Base-by-base conservation (phyloP, 2,329 filamentous ascomycete species). In the Colletotrichum shisoi region DNA sequence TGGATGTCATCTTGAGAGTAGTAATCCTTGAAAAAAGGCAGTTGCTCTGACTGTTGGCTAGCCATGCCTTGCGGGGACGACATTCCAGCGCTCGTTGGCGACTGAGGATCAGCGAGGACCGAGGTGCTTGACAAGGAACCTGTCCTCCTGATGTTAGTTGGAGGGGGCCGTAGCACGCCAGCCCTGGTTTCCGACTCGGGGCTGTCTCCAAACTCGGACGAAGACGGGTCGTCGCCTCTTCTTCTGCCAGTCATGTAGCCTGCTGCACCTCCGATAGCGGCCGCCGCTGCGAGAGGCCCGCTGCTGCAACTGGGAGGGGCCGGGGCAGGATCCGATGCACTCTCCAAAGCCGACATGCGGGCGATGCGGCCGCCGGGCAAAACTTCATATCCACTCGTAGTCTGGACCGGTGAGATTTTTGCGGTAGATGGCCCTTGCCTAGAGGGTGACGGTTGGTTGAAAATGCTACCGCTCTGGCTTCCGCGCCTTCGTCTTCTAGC, bases 1-100 rank as follows among this genome's bases (percentile, higher is more conserved):
- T 94, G 92, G 65, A 99, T 97, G 73, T 98, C 94, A 73, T 98
- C 95, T 72, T 94, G 90, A 2, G 94, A 98, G 76, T 99, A 99
- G 79, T 99, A 99, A 78, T 99, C 95, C 76, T 97, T 97, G 87
- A 99, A 99, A 75, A 93, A 97, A 4, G 92, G 90, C 61, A 99
- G 82, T 77, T 98, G 95, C 79, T 99, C 95, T 0, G 94, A 98
- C 76, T 97, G 93, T 67, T 94, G 93, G 73, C 93, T 97, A 27
- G 89, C 87, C 69, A 94, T 80, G 31, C 90, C 93, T 73, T 91
- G 91, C 0, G 93, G 93, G 3, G 94, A 97, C 3, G 94, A 97
- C 78, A 92, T 89, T 52, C 84, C 88, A 31, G 83, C 89, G 76
- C 86, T 93, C 66, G 83, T 85, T 7, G 93, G 93, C 11, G 93